Evolutionary conservation across 805 yeast genomes (phyloP).

Genomic region (Ogataea henricii): DNA sequence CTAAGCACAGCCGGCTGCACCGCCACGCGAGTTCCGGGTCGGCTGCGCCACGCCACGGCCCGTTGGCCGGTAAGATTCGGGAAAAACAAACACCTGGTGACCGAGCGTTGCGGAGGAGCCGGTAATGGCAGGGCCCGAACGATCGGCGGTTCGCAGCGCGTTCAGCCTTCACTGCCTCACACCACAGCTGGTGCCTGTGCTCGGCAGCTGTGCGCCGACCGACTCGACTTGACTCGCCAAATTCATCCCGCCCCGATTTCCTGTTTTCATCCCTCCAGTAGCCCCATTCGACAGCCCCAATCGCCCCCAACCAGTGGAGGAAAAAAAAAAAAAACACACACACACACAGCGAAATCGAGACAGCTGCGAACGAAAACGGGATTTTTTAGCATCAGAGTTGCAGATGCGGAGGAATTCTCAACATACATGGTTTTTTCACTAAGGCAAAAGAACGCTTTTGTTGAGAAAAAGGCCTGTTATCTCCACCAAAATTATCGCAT

Average conservation of each 20-base stretch:
- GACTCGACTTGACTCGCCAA: no score
- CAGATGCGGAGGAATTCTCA: slow-evolving; percentile 8
- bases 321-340: not conserved
- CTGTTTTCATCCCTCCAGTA: not conserved
- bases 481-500: not conserved
- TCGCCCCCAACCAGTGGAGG: not conserved
- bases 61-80: not conserved
- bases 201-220: no score
- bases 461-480: no score
- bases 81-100: not conserved
- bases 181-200: no score
- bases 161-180: no score
- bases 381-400: slow-evolving; percentile 2
- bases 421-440: slow-evolving; percentile 3
- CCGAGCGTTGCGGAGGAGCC: not conserved
- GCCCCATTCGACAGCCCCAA: not conserved
- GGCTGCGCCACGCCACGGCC: not conserved
- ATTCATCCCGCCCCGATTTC: no score
- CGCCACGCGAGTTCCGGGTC: not conserved
- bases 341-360: slow-evolving; percentile 2
- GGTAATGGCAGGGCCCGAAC: no score
- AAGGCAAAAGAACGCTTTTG: not conserved
- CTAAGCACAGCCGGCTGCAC: not conserved
- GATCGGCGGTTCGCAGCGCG: no score
- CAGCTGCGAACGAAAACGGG: slow-evolving; percentile 2